A percentile compares a stretch with the other conserved stretches of the same genome.
Conservation (phyloP, 768 basidiomycete species). For the Hebeloma cylindrosporum region DNA sequence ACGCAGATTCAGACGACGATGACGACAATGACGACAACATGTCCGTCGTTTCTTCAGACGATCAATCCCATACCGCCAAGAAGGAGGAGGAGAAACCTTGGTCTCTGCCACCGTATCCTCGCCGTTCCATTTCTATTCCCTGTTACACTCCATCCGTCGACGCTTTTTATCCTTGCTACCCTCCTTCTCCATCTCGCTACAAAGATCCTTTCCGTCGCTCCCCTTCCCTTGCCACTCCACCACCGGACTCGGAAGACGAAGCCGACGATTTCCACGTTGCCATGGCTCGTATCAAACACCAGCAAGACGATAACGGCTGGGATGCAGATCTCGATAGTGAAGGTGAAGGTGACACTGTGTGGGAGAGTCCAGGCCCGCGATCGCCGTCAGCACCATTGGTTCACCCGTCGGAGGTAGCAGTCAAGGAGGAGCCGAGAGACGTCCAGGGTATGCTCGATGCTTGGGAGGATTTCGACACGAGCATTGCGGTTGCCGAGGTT, state of each 20-base stretch:
- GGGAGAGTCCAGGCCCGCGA: constrained; percentile 64
- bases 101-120: constrained; percentile 57
- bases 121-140: constrained; percentile 57
- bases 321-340: constrained; percentile 53
- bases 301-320: constrained; percentile 37
- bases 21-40: constrained; percentile 28
- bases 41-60: constrained; percentile 46
- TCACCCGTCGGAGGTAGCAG: constrained; percentile 31
- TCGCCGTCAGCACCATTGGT: constrained; percentile 58
- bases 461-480: constrained; percentile 64
- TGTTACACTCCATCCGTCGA: constrained; percentile 51
- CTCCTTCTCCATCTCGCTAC: constrained; percentile 23
- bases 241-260: constrained; percentile 71
- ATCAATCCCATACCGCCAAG: constrained; percentile 24
- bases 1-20: constrained; percentile 33
- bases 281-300: constrained; percentile 41
- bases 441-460: constrained; percentile 65
- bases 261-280: constrained; percentile 48
- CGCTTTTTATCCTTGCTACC: constrained; percentile 30
- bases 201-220: constrained; percentile 48
- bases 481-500: constrained; percentile 44
- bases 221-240: constrained; percentile 65
- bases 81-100: constrained; percentile 41
- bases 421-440: constrained; percentile 64
- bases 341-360: constrained; percentile 57